phyloP scores from a whole-genome alignment of 768 basidiomycete genomes.

The Hirschioporus abietinus region DNA sequence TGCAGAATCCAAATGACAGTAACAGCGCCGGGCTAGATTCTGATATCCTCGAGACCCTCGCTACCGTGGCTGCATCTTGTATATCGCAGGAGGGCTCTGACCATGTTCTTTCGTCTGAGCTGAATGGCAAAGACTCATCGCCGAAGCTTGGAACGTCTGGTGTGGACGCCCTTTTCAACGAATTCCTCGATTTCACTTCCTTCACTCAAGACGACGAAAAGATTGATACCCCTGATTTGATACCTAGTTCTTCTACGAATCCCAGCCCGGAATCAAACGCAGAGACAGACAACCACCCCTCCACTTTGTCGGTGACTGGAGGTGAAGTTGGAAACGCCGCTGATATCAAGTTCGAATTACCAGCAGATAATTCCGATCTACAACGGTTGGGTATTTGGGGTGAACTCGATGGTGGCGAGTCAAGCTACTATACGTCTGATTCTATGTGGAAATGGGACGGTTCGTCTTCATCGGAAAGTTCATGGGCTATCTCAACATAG shows the following conservation, averaged over 20 bases:
- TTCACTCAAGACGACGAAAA: constrained; percentile 63
- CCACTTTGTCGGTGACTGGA: constrained; percentile 30
- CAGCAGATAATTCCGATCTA: constrained; percentile 34
- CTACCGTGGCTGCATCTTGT: constrained; percentile 21
- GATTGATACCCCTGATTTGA: constrained; percentile 69
- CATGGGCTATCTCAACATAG: constrained; percentile 70
- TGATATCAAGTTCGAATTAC: constrained; percentile 45
- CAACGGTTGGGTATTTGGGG: constrained; percentile 57
- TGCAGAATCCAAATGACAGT: constrained; percentile 36
- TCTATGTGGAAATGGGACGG: constrained; percentile 72
- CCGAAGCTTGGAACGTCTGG: constrained; percentile 28
- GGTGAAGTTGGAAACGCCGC: constrained; percentile 34
- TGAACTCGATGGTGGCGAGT: constrained; percentile 74
- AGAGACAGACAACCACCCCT: constrained; percentile 49
- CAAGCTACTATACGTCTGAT: constrained; percentile 49
- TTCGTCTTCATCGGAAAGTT: constrained; percentile 49
- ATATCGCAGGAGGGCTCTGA: constrained; percentile 7
- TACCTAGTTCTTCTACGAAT: constrained; percentile 66
- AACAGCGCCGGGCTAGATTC: constrained; percentile 32
- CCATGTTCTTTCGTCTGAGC: constrained; percentile 20
- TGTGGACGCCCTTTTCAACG: constrained; percentile 45
- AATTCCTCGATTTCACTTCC: constrained; percentile 67
- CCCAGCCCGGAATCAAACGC: constrained; percentile 72
- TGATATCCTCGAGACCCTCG: constrained; percentile 24
- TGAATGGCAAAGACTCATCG: constrained; percentile 30